phyloP scores from a whole-genome alignment of 2,329 filamentous ascomycete species.

The Colletotrichum caudatum region DNA sequence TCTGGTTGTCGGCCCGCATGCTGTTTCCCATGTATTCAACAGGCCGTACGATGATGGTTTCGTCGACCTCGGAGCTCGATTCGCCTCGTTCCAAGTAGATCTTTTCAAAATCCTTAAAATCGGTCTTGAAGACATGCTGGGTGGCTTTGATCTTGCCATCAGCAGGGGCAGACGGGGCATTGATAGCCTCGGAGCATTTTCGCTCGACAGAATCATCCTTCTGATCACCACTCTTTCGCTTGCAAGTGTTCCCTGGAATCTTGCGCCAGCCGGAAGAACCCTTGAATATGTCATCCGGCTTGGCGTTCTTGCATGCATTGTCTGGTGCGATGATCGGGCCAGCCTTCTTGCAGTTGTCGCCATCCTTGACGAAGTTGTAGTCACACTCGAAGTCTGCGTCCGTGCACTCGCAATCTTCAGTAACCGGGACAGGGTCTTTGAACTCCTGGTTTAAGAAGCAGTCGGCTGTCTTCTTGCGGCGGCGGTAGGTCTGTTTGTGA shows the following conservation, averaged over 20 bases:
- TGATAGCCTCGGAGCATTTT: constrained; percentile 75
- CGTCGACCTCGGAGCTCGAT: constrained; percentile 73
- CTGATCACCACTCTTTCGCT: constrained; percentile 68
- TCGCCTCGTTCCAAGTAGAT: constrained; percentile 84
- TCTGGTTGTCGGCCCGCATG: constrained; percentile 61
- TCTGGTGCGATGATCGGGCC: constrained; percentile 75
- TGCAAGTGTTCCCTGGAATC: constrained; percentile 86
- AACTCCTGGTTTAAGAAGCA: constrained; percentile 92
- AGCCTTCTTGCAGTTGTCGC: constrained; percentile 71
- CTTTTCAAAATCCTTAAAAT: constrained; percentile 64
- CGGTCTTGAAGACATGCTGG: constrained; percentile 72
- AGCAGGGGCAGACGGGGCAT: constrained; percentile 63
- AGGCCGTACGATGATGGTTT: constrained; percentile 74
- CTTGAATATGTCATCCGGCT: constrained; percentile 78
- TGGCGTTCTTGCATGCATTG: constrained; percentile 75
- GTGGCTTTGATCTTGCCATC: constrained; percentile 75
- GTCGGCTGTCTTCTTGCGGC: constrained; percentile 87
- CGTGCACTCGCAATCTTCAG: constrained; percentile 83
- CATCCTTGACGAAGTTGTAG: constrained; percentile 83
- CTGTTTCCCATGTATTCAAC: constrained; percentile 51
- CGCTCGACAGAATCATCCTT: constrained; percentile 81
- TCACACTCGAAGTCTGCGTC: constrained; percentile 95
- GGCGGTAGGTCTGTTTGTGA: constrained; percentile 86
- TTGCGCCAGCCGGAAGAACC: constrained; percentile 92
- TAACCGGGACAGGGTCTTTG: constrained; percentile 78